Evolutionary conservation across 495 filamentous ascomycete genomes (phyloP), one percentile per base, ranked within the genome.

Genomic region (Neurospora terricola): DNA sequence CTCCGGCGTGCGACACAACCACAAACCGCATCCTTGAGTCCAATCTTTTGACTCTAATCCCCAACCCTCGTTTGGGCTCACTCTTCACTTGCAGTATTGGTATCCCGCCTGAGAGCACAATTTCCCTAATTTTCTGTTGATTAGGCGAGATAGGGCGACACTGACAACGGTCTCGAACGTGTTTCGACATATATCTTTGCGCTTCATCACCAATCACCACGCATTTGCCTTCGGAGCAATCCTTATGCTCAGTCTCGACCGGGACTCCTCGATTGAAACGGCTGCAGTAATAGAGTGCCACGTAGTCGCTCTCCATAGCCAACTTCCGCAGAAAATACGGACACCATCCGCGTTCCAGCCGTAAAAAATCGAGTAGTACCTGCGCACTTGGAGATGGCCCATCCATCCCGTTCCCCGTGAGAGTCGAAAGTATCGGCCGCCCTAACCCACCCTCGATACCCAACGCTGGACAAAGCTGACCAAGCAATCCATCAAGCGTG

Each of bases 281-380:
- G 9, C 73, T 78, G 69, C 73, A 74, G 40, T 78, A 78, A 36
- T 78, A 77, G 2, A 71, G 72, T 16, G 75, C 30, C 3, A 72
- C 77, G 48, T 78, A 78, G 62, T 78, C 75, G 68, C 71, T 71
- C 11, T 71, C 48, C 0, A 73, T 72, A 37, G 74, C 74, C 16
- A 74, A 69, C 70, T 74, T 77, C 18, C 75, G 72, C 3, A 74
- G 59, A 23, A 72, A 75, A 34, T 74, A 77, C 2, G 77, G 75
- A 27, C 77, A 78, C 77, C 75, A 78, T 7, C 75, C 73, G 18
- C 74, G 75, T 11, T 59, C 48, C 39, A 77, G 43, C 23, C 70
- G 72, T 18, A 78, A 23, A 27, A 77, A 72, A 30, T 78, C 75
- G 18, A 77, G 48, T 71, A 78, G 69, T 43, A 77, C 18, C 71